Percentiles rank a stretch among this genome's conserved stretches.
phyloP scores from a whole-genome alignment of 192 early-diverging fungal species.

The Podila epigama region DNA sequence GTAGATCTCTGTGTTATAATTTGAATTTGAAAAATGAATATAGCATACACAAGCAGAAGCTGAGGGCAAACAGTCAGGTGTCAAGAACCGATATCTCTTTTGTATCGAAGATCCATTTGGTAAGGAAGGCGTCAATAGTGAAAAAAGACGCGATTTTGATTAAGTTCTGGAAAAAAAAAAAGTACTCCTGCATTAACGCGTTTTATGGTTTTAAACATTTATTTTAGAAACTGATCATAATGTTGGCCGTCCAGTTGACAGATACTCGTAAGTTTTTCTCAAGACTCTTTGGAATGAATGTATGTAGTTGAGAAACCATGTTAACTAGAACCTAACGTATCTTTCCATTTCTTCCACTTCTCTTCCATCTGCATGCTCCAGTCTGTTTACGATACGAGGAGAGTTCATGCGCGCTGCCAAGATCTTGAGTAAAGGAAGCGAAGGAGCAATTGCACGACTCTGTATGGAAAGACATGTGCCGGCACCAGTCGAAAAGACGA shows the following conservation, averaged over 20 bases:
- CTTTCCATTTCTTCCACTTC: too few species aligned
- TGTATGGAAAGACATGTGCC: constrained; percentile 30
- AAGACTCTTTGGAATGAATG: too few species aligned
- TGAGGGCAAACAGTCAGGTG: constrained; percentile 24
- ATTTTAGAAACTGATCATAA: constrained; percentile 36
- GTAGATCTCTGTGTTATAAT: too few species aligned
- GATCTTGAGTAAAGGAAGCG: constrained; percentile 39
- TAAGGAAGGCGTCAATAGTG: too few species aligned
- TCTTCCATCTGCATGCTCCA: too few species aligned
- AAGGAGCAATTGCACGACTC: constrained; percentile 25
- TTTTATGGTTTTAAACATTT: neutral
- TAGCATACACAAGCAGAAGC: neutral
- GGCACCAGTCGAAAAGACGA: constrained; percentile 11
- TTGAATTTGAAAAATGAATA: neutral
- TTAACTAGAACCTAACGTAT: too few species aligned
- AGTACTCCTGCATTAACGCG: neutral
- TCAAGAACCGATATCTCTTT: constrained; percentile 45
- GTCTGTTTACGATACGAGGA: constrained; percentile 44
- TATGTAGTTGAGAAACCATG: too few species aligned
- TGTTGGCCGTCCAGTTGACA: constrained; percentile 39
- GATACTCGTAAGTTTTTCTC: constrained; percentile 23
- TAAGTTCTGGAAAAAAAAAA: neutral
- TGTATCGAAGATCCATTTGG: constrained; percentile 48
- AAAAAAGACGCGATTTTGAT: neutral
- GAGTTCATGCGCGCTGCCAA: constrained; percentile 50